Conservation (phyloP, 805 yeast species). For the Cyberlindnera petersonii region DNA sequence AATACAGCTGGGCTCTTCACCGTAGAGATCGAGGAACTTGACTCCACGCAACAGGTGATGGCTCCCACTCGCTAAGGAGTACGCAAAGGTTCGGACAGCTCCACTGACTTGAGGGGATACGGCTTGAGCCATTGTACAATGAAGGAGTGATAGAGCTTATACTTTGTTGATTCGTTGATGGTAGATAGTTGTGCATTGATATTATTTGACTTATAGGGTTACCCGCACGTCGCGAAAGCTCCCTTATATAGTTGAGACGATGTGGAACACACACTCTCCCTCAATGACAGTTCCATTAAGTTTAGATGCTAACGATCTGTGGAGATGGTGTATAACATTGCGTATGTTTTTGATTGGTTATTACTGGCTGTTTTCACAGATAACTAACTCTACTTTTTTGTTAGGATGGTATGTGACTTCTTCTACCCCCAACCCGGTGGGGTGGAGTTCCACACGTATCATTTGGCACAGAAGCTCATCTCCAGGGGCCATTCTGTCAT, state of each 20-base stretch:
- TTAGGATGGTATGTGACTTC: constrained; percentile 92
- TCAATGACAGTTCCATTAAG: too few species aligned
- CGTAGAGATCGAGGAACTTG: constrained; percentile 4
- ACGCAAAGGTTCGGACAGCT: constrained; percentile 6
- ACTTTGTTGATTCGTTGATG: too few species aligned
- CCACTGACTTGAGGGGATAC: constrained; percentile 1
- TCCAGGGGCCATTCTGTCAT: constrained; percentile 81
- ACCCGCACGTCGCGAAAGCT: too few species aligned
- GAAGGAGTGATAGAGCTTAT: too few species aligned
- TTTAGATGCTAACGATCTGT: neutral
- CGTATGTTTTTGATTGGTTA: constrained; percentile 17
- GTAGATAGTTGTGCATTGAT: too few species aligned
- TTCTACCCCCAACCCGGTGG: constrained; percentile 99
- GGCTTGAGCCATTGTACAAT: neutral
- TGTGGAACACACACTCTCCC: too few species aligned
- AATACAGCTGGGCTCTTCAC: constrained; percentile 9
- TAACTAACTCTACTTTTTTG: too few species aligned
- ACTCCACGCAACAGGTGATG: constrained; percentile 5
- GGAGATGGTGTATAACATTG: constrained; percentile 29
- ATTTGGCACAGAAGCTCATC: constrained; percentile 77
- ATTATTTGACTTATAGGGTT: too few species aligned
- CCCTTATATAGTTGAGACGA: too few species aligned
- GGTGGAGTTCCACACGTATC: constrained; percentile 92
- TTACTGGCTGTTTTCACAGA: neutral
- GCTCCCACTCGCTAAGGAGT: constrained; percentile 7